Conservation (phyloP, 2,329 filamentous ascomycete genomes). For the Cordyceps farinosa region DNA sequence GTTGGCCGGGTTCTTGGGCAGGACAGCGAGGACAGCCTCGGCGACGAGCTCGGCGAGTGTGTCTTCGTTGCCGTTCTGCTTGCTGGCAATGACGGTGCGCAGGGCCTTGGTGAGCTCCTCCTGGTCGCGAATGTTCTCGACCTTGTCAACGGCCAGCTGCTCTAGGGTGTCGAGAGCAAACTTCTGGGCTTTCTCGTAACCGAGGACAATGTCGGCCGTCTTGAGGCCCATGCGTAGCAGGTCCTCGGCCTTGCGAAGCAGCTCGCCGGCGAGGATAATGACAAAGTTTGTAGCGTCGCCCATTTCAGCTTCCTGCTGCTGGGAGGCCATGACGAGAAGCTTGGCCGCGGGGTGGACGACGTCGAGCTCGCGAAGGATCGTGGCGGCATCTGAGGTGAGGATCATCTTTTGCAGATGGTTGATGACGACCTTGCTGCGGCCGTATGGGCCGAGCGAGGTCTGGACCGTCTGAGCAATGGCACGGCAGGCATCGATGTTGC, state of each 20-base stretch:
- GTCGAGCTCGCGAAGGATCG: slow-evolving; percentile 94
- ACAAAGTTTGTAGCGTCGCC: slow-evolving; percentile 97
- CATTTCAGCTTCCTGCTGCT: slow-evolving; percentile 99
- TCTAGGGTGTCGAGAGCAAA: slow-evolving; percentile 83
- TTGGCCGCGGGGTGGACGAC: slow-evolving; percentile 98
- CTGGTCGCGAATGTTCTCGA: slow-evolving; percentile 76
- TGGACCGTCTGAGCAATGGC: slow-evolving; percentile 95
- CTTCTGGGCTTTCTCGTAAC: slow-evolving; percentile 91
- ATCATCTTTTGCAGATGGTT: slow-evolving; percentile 99
- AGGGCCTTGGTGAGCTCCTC: slow-evolving; percentile 91
- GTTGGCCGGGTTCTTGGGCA: slow-evolving; percentile 91
- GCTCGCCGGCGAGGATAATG: slow-evolving; percentile 90
- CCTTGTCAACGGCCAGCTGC: slow-evolving; percentile 85
- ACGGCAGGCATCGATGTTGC: slow-evolving; percentile 97
- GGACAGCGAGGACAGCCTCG: slow-evolving; percentile 77
- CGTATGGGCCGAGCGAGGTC: slow-evolving; percentile 94
- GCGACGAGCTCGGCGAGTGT: slow-evolving; percentile 82
- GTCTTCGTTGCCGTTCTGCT: slow-evolving; percentile 92
- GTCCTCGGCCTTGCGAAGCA: slow-evolving; percentile 96
- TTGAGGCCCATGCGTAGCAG: slow-evolving; percentile 94
- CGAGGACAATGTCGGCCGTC: slow-evolving; percentile 93
- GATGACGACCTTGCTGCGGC: slow-evolving; percentile 99
- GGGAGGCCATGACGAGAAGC: slow-evolving; percentile 95
- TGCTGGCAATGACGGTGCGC: slow-evolving; percentile 90
- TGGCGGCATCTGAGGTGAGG: slow-evolving; percentile 94